These are phyloP conservation scores for Kurtzmaniella cleridarum DNA, from an alignment of 805 yeast species.

Conservation along the genomic window DNA sequence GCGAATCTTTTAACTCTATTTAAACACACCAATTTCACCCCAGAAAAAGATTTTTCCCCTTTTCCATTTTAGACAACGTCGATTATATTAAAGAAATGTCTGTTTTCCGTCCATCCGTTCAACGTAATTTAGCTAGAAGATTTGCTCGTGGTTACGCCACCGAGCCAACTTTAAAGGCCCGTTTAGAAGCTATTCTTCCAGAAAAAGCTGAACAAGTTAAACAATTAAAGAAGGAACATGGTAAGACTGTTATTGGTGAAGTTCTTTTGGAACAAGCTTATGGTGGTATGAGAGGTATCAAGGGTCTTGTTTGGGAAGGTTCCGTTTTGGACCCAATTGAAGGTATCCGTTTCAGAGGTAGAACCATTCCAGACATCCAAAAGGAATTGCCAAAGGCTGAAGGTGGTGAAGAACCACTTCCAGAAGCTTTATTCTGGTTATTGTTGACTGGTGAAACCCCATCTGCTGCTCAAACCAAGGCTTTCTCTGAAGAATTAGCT, in stretches of 20 bases:
- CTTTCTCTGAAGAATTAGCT: conserved; percentile 57
- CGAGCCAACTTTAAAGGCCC: conserved; percentile 70
- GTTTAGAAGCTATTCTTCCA: conserved; percentile 89
- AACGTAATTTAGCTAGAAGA: conserved; percentile 4
- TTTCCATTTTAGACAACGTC: not conserved
- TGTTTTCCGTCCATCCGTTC: conserved; percentile 4
- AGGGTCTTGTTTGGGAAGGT: conserved; percentile 75
- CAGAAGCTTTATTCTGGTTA: conserved; percentile 76
- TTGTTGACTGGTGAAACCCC: conserved; percentile 73
- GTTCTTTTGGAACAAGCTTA: conserved; percentile 40
- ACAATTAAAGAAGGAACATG: conserved; percentile 85
- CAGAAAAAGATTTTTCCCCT: not conserved
- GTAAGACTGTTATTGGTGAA: conserved; percentile 59
- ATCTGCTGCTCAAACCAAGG: conserved; percentile 50
- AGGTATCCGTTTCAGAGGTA: conserved; percentile 77
- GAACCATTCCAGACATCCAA: conserved; percentile 70
- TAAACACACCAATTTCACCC: conserved; percentile 2
- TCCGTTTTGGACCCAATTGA: conserved; percentile 69
- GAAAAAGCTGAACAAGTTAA: conserved; percentile 88
- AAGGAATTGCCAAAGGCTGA: conserved; percentile 55
- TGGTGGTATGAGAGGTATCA: conserved; percentile 81
- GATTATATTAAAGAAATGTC: conserved; percentile 6
- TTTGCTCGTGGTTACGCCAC: conserved; percentile 5
- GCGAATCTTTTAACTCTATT: conserved; percentile 2
- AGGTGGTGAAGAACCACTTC: conserved; percentile 59